Base-by-base conservation (phyloP, 176 grass and related monocot genomes). In the Triticum dicoccoides region DNA sequence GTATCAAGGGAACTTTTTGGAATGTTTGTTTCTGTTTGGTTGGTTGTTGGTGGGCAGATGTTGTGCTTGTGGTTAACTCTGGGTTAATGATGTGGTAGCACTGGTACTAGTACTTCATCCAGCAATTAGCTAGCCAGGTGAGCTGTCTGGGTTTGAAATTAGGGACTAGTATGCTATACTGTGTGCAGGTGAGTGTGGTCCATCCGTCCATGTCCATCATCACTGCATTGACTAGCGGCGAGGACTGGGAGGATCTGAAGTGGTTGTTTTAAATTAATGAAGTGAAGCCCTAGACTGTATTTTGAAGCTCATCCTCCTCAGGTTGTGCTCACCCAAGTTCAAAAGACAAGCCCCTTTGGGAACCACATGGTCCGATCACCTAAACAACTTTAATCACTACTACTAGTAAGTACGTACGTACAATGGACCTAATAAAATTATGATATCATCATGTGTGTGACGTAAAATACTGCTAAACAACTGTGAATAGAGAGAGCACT, bases 121-220 rank as follows among this genome's bases (percentile, higher is more conserved):
- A 77, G 47, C 45, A 76, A 54, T 76, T 32, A 54, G 27, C 11
- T 32, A 54, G 27, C 11, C 69, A 73, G 37, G 69, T 37, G 33
- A 69, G 17, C 10, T 44, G 35, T 24, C 10, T 29, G n/a, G 25
- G 11, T 76, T 76, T 30, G 27, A 77, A 77, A 77, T 10, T 56
- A 54, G 45, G 14, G 9, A 20, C 73, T 76, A 30, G 29, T 30
- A 20, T 58, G 8, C 54, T 58, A 9, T 21, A 27, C 47, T 10
- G 47, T 21, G 45, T 54, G 47, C 73, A 77, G 45, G 74, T 77
- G 47, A 77, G 10, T 21, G 9, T 77, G 74, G 74, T 77, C 74
- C 29, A 30, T 30, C 29, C 29, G 29, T 30, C 29, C 74, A 56
- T 41, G 37, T 3, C 21, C 23, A 37, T 13, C 4, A 33, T 14